A percentile compares a stretch with the other conserved stretches of the same genome.
Conservation (phyloP, 2,329 filamentous ascomycete species). For the Neonectria magnoliae region DNA sequence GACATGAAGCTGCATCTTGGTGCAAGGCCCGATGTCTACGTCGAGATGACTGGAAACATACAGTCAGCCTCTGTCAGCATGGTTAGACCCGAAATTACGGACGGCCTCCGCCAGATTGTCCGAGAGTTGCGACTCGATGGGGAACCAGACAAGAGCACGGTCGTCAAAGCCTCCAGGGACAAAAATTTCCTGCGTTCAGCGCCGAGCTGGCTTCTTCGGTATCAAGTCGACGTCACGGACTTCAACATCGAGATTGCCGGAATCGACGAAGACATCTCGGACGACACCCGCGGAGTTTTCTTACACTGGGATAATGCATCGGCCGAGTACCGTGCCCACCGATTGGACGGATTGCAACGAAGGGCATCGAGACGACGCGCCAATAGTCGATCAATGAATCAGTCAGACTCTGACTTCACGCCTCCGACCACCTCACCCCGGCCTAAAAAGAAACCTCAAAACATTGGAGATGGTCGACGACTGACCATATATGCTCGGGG, state of each 20-base stretch:
- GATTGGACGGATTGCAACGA: conserved; percentile 70
- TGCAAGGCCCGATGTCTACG: conserved; percentile 85
- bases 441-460: conserved; percentile 62
- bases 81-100: conserved; percentile 90
- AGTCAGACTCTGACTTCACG: conserved; percentile 72
- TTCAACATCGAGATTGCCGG: conserved; percentile 93
- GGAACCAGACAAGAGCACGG: conserved; percentile 65
- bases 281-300: conserved; percentile 82
- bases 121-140: conserved; percentile 80
- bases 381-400: conserved; percentile 75
- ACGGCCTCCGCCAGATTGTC: conserved; percentile 91
- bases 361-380: conserved; percentile 74
- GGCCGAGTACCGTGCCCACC: conserved; percentile 87
- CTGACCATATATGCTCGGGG: conserved; percentile 83
- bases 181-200: conserved; percentile 80
- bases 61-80: conserved; percentile 91
- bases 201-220: conserved; percentile 85
- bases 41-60: conserved; percentile 80
- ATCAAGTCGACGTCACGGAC: conserved; percentile 86
- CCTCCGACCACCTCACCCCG: conserved; percentile 52
- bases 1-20: conserved; percentile 88
- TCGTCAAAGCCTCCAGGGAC: conserved; percentile 60
- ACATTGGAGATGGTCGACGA: conserved; percentile 79
- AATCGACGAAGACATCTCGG: conserved; percentile 83
- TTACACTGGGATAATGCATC: conserved; percentile 89